phyloP scores from a whole-genome alignment of 306 rosid species.

The Morella rubra region DNA sequence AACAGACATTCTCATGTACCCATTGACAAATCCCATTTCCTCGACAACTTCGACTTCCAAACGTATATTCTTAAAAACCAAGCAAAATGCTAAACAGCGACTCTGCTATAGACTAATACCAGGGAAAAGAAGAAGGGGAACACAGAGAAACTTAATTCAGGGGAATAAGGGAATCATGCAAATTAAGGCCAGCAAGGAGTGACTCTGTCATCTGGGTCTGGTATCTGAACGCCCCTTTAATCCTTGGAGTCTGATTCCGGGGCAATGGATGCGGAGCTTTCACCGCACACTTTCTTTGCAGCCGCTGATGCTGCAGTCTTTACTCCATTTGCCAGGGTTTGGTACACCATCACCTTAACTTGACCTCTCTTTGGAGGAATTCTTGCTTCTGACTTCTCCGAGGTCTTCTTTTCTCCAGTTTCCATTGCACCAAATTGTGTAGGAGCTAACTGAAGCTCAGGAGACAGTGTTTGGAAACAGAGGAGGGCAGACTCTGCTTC shows the following conservation, averaged over 20 bases:
- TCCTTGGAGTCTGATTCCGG: not conserved
- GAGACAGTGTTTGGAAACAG: not conserved
- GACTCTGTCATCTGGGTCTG: not conserved
- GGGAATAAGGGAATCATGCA: not conserved
- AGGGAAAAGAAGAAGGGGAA: not conserved
- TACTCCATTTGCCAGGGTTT: not conserved
- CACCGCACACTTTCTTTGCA: not conserved
- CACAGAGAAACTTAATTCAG: not conserved
- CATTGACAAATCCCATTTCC: not conserved
- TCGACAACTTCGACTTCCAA: not conserved
- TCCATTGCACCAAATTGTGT: not conserved
- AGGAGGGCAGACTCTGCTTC: not conserved
- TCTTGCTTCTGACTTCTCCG: conserved; percentile 3
- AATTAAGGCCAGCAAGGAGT: not conserved
- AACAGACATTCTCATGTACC: not conserved
- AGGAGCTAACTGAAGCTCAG: not conserved
- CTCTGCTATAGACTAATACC: not conserved
- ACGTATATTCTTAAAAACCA: not conserved
- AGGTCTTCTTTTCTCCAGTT: not conserved
- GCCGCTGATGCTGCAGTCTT: conserved; percentile 5
- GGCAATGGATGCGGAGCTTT: not conserved
- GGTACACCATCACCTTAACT: conserved; percentile 18
- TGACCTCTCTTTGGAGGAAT: conserved; percentile 33
- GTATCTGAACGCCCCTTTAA: not conserved
- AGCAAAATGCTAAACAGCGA: not conserved